Percentiles rank a stretch among this genome's conserved stretches.
phyloP scores from a whole-genome alignment of 108 stramenopile species.

The Fragilariopsis cylindrus region DNA sequence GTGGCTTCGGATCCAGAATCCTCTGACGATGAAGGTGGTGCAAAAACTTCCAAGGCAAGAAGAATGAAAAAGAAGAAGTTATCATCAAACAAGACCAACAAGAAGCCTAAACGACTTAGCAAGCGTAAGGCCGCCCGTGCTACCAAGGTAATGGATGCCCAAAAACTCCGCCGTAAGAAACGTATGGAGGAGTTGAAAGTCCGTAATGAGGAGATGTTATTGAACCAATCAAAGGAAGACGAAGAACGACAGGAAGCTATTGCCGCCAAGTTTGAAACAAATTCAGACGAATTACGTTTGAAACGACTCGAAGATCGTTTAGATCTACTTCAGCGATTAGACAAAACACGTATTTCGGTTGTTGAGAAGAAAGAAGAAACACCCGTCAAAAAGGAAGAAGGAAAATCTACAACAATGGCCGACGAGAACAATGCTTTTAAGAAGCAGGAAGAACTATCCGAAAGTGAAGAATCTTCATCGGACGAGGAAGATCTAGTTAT shows the following conservation, averaged over 20 bases:
- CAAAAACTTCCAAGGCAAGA: slow-evolving; percentile 7
- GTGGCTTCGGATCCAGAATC: slow-evolving; percentile 2
- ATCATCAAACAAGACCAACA: slow-evolving; percentile 15
- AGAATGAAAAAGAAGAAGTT: slow-evolving; percentile 7
- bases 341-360: slow-evolving; percentile 53
- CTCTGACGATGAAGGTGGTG: slow-evolving; percentile 7
- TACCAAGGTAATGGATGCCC: slow-evolving; percentile 23
- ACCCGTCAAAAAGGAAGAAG: slow-evolving; percentile 2
- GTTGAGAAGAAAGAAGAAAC: slow-evolving; percentile 25
- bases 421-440: slow-evolving; percentile 6
- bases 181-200: slow-evolving; percentile 72
- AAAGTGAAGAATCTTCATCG: slow-evolving; percentile 23
- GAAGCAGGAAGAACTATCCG: slow-evolving; percentile 46
- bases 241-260: slow-evolving; percentile 72
- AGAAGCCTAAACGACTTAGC: slow-evolving; percentile 37
- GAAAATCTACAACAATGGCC: neutral
- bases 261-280: slow-evolving; percentile 75
- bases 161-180: slow-evolving; percentile 42
- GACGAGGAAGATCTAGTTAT: slow-evolving; percentile 37
- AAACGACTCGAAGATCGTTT: slow-evolving; percentile 71
- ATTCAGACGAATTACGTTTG: slow-evolving; percentile 65
- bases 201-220: slow-evolving; percentile 77
- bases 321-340: slow-evolving; percentile 63
- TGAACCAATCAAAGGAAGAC: slow-evolving; percentile 63
- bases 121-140: slow-evolving; percentile 31